phyloP scores from a whole-genome alignment of 805 yeast species.

The Teunomyces stri region DNA sequence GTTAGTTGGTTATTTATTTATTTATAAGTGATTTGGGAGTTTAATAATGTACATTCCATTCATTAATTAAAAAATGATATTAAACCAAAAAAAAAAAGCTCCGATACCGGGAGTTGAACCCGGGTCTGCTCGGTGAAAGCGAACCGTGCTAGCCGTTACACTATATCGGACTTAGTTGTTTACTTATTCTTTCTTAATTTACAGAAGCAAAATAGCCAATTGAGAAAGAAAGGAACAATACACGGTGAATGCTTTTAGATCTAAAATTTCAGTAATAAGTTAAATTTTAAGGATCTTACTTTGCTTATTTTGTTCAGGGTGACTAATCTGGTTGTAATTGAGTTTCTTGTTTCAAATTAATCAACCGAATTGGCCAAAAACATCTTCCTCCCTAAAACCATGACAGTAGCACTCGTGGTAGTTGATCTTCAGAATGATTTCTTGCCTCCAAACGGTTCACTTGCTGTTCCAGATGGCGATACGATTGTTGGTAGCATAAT shows the following conservation, averaged over 20 bases:
- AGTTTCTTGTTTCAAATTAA: not conserved
- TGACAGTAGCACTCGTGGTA: conserved; percentile 55
- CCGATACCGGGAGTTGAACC: conserved; percentile 88
- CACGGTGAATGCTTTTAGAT: too few species aligned
- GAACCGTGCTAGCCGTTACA: conserved; percentile 81
- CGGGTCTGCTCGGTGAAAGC: conserved; percentile 83
- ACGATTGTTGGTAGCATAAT: conserved; percentile 52
- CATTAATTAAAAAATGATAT: conserved; percentile 6
- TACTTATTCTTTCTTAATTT: not conserved
- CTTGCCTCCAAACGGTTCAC: conserved; percentile 71
- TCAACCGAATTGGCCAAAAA: not conserved
- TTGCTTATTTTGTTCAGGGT: not conserved
- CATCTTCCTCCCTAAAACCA: not conserved
- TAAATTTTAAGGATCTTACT: not conserved
- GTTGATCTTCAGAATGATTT: conserved; percentile 88
- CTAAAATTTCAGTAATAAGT: not conserved
- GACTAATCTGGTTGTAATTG: not conserved
- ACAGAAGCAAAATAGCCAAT: not conserved
- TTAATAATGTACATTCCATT: too few species aligned
- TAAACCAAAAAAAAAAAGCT: conserved; percentile 30
- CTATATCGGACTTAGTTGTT: conserved; percentile 54
- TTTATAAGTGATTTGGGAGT: too few species aligned
- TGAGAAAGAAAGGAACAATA: too few species aligned
- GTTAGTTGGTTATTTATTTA: not conserved
- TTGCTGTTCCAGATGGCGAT: conserved; percentile 71